These are phyloP conservation scores for Paratinospora sagittata DNA, from an alignment of 164 flowering plant genomes.

Conservation along the genomic window DNA sequence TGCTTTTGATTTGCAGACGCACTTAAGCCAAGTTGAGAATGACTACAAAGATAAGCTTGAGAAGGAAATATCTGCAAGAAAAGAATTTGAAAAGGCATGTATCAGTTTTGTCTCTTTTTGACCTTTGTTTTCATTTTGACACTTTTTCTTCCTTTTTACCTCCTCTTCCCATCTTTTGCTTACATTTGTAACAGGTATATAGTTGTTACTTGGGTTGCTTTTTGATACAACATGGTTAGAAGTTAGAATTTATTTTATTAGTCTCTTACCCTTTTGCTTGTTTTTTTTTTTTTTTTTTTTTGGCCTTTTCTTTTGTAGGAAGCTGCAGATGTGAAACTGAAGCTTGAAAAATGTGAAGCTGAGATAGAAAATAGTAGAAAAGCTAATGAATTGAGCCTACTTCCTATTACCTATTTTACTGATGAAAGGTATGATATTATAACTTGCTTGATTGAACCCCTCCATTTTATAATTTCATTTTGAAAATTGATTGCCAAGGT, in stretches of 20 bases:
- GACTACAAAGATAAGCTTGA: slow-evolving; percentile 67
- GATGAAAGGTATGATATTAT: slow-evolving; percentile 37
- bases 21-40: slow-evolving; percentile 66
- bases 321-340: slow-evolving; percentile 48
- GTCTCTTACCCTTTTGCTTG: too few relatives aligned
- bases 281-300: slow-evolving; percentile 12
- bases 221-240: neutral
- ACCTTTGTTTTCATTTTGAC: neutral
- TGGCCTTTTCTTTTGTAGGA: too few relatives aligned
- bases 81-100: slow-evolving; percentile 61
- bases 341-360: slow-evolving; percentile 59
- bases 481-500: neutral
- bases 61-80: slow-evolving; percentile 49
- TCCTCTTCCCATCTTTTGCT: neutral
- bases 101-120: neutral
- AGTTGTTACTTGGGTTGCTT: neutral
- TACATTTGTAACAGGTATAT: too few relatives aligned
- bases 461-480: neutral
- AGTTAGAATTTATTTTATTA: neutral
- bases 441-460: neutral
- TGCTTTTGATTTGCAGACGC: slow-evolving; percentile 42
- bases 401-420: slow-evolving; percentile 43
- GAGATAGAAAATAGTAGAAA: slow-evolving; percentile 59
- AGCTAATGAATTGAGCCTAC: slow-evolving; percentile 47
- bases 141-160: neutral